Percentiles rank a stretch among this genome's conserved stretches.
phyloP scores from a whole-genome alignment of 2,329 filamentous ascomycete genomes.

The Claviceps cyperi region DNA sequence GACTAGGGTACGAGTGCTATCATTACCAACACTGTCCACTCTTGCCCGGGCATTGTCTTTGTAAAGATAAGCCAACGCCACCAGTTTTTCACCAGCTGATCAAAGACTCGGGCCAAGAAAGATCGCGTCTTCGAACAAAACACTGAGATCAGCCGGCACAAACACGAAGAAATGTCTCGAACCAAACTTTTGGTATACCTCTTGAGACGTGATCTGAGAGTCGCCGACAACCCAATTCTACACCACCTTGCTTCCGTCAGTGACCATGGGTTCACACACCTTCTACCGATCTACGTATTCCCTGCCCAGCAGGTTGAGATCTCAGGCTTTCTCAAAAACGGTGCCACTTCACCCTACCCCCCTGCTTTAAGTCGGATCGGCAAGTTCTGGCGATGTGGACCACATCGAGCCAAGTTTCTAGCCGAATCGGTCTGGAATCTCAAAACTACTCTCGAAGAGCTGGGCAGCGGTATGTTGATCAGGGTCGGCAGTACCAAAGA shows the following conservation, averaged over 20 bases:
- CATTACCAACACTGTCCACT: no score
- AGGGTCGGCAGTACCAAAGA: slow-evolving; percentile 48
- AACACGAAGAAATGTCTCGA: slow-evolving; percentile 15
- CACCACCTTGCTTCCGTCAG: slow-evolving; percentile 36
- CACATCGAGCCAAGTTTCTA: slow-evolving; percentile 56
- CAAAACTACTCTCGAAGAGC: slow-evolving; percentile 43
- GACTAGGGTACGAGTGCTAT: neutral
- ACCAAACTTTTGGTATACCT: slow-evolving; percentile 52
- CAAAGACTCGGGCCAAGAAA: neutral
- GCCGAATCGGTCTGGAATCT: slow-evolving; percentile 61
- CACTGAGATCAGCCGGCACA: neutral
- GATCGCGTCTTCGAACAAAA: no score
- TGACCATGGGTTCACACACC: slow-evolving; percentile 46
- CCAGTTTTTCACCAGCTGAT: neutral
- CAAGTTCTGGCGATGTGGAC: slow-evolving; percentile 59
- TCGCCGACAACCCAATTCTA: slow-evolving; percentile 61
- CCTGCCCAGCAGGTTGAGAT: slow-evolving; percentile 58
- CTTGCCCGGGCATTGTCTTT: no score
- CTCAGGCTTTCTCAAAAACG: slow-evolving; percentile 52
- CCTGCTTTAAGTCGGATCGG: slow-evolving; percentile 51
- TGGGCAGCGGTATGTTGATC: slow-evolving; percentile 47
- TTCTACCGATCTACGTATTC: slow-evolving; percentile 59
- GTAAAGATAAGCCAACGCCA: neutral
- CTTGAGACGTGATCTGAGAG: slow-evolving; percentile 56
- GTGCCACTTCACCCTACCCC: slow-evolving; percentile 47